phyloP scores from a whole-genome alignment of 345 rosid species.

The Nasturtium officinale region DNA sequence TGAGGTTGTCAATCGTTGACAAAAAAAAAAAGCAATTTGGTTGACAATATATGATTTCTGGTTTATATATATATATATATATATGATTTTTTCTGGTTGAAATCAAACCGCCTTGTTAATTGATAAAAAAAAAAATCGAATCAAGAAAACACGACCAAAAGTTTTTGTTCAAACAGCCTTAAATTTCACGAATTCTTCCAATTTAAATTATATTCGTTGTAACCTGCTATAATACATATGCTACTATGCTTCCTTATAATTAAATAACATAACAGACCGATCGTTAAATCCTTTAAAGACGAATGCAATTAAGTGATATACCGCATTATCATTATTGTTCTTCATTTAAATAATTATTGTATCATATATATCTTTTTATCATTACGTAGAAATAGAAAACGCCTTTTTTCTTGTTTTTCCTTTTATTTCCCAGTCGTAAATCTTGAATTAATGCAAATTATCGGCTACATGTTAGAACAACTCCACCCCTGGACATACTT shows the following conservation, averaged over 20 bases:
- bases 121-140: neutral
- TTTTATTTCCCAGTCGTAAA: slow-evolving; percentile 4
- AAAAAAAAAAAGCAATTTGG: neutral
- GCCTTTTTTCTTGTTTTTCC: neutral
- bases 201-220: neutral
- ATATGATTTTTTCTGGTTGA: no score
- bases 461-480: neutral
- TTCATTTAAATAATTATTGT: slow-evolving; percentile 1
- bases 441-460: slow-evolving; percentile 1
- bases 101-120: neutral
- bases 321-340: neutral
- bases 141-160: no score
- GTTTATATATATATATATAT: no score
- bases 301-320: neutral
- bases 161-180: neutral
- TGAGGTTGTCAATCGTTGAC: neutral
- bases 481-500: neutral
- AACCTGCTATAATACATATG: neutral
- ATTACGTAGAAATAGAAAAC: slow-evolving; percentile 13
- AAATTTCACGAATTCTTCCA: neutral
- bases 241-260: neutral
- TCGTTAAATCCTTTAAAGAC: neutral
- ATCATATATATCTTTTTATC: slow-evolving; percentile 7
- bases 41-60: neutral
- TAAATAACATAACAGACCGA: neutral